Evolutionary conservation across 306 rosid species (phyloP), one percentile per base, ranked within the genome.

Genomic region (Luffa acutangula): DNA sequence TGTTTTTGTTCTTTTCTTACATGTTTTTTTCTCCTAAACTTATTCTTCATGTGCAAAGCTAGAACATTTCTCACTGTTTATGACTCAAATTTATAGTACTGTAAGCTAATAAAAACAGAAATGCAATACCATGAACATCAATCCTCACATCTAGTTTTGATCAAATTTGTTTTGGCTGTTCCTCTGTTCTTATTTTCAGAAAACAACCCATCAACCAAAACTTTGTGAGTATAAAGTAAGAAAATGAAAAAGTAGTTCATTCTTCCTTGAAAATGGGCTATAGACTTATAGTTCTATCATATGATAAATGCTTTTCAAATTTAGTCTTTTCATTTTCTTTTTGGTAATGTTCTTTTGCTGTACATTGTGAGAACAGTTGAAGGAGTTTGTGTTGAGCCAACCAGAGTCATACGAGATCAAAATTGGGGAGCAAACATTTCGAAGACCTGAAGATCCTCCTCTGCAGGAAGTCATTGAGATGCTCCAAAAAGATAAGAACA

Each of bases 371-470:
- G 25, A 65, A 33, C 92, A 95, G 98, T 77, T 95, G 90, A 95
- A 89, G 89, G 97, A 92, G 83, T 95, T 91, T 60, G 85, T 90
- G 81, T 87, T 89, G 52, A 83, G 77, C 63, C 97, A 95, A 84
- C 78, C 92, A 63, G 97, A 92, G 76, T 93, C 98, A 2, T 92
- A 92, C 7, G 98, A 95, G 87, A 73, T 95, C 9, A 92, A 92
- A 86, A 85, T 95, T 51, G 98, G 97, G 75, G 93, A 95, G 43
- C 88, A 87, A 80, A 81, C 83, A 66, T 95, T 91, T 31, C 85
- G 93, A 79, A 89, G 97, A 76, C 97, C 91, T 1, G 97, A 92
- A 77, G 95, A 95, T 89, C 97, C 93, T 81, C 93, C 97, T 46
- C 63, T 95, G 0, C 92, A 90, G 57, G 88, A 92, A 82, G 86